Evolutionary conservation across 257 asterid species (phyloP).

Genomic region (Gentiana dahurica): DNA sequence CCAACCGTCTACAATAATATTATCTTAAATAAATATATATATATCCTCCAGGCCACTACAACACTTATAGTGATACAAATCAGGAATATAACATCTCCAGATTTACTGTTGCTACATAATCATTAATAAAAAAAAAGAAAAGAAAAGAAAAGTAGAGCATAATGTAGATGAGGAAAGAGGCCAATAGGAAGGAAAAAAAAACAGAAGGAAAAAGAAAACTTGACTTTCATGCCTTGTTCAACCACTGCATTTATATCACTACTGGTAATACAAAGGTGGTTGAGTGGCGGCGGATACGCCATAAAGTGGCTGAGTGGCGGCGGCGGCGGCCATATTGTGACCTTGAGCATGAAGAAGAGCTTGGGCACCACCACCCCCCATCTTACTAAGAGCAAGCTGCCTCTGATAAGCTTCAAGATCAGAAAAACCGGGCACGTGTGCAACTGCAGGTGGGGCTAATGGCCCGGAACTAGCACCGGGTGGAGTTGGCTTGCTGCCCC

Average conservation of each 20-base stretch:
- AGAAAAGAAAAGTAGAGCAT: too few species aligned
- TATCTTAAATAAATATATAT: too few species aligned
- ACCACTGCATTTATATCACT: neutral
- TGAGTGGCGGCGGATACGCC: conserved; percentile 46
- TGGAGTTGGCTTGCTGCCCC: conserved; percentile 90
- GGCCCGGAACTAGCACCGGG: conserved; percentile 64
- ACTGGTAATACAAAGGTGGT: conserved; percentile 53
- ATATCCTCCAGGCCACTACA: neutral
- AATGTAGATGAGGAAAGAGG: too few species aligned
- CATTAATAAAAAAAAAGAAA: too few species aligned
- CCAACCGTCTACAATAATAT: too few species aligned
- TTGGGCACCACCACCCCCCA: conserved; percentile 51
- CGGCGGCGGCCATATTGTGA: conserved; percentile 38
- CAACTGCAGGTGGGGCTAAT: conserved; percentile 62
- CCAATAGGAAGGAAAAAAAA: neutral
- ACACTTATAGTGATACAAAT: neutral
- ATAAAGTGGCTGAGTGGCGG: conserved; percentile 40
- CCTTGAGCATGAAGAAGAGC: conserved; percentile 56
- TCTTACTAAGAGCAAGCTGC: conserved; percentile 48
- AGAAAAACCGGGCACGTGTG: conserved; percentile 41
- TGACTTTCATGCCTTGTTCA: too few species aligned
- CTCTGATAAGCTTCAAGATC: conserved; percentile 58
- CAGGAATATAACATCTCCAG: neutral
- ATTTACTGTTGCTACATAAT: neutral
- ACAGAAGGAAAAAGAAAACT: neutral